Percentiles rank a stretch among this genome's conserved stretches.
phyloP scores from a whole-genome alignment of 345 rosid species.

The Acer negundo region DNA sequence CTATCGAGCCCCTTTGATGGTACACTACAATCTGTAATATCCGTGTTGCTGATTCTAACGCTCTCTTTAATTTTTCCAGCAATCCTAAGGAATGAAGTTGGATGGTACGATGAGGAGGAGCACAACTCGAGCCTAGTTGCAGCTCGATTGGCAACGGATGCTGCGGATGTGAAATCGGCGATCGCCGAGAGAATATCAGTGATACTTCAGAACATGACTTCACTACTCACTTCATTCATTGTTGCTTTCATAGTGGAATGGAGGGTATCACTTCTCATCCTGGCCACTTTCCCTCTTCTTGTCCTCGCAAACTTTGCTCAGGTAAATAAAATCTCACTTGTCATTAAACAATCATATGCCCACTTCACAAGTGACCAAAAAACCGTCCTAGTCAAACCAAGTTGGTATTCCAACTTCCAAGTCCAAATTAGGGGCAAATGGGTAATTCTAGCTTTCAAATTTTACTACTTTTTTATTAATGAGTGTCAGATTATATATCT shows the following conservation, averaged over 20 bases:
- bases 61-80: constrained; percentile 42
- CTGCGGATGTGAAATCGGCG: constrained; percentile 96
- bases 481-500: constrained; percentile 16
- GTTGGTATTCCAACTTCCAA: too few relatives aligned
- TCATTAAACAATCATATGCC: not conserved
- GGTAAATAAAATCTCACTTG: constrained; percentile 43
- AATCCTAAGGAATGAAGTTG: constrained; percentile 94
- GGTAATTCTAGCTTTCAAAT: constrained; percentile 1
- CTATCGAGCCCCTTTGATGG: too few relatives aligned
- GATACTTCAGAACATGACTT: constrained; percentile 97
- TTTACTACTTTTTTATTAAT: constrained; percentile 6
- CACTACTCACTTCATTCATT: constrained; percentile 94
- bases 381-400: not conserved
- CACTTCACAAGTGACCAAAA: too few relatives aligned
- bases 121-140: constrained; percentile 95
- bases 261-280: constrained; percentile 97
- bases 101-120: constrained; percentile 99
- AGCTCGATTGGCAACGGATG: constrained; percentile 86
- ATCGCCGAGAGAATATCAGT: constrained; percentile 97
- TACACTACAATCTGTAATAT: too few relatives aligned
- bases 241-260: constrained; percentile 98
- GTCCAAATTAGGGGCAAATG: constrained; percentile 11
- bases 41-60: not conserved
- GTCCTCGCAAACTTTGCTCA: constrained; percentile 99
- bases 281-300: constrained; percentile 92